Conservation (phyloP, 257 asterid species). For the Verbena officinalis region DNA sequence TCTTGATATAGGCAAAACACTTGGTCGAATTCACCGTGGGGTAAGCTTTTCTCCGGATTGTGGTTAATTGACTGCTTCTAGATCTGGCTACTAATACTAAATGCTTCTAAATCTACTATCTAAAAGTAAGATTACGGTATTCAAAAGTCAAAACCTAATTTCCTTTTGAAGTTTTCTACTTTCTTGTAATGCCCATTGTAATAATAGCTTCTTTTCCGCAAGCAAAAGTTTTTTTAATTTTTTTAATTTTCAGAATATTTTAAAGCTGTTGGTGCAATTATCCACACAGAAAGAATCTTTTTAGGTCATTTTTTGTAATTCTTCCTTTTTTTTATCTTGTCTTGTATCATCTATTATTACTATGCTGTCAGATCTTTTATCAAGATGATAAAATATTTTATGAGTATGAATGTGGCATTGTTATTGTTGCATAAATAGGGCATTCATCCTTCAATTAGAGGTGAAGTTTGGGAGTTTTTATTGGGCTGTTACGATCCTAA, state of each 20-base stretch:
- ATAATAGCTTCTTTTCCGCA: neutral
- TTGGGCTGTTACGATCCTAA: conserved; percentile 84
- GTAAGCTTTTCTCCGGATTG: conserved; percentile 52
- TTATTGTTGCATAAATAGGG: conserved; percentile 53
- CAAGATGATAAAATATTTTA: neutral
- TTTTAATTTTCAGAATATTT: conserved; percentile 8
- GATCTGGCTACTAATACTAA: too few relatives aligned
- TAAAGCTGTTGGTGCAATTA: conserved; percentile 17
- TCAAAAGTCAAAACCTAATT: neutral
- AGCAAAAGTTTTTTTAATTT: neutral
- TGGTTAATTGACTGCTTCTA: conserved; percentile 9
- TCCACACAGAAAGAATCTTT: neutral
- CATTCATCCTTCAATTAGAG: conserved; percentile 95
- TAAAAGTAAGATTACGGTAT: neutral
- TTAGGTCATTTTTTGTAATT: neutral
- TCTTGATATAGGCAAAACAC: conserved; percentile 86
- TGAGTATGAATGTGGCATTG: conserved; percentile 17
- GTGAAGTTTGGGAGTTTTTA: conserved; percentile 98
- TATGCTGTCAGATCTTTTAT: too few relatives aligned
- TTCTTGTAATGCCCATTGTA: conserved; percentile 5
- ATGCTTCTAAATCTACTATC: conserved; percentile 15
- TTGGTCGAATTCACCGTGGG: conserved; percentile 84
- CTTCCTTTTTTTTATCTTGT: neutral
- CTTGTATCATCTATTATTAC: neutral
- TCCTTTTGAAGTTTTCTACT: neutral